These are phyloP conservation scores for Diaporthe capsici DNA, from an alignment of 2,329 filamentous ascomycete species.

Conservation along the genomic window DNA sequence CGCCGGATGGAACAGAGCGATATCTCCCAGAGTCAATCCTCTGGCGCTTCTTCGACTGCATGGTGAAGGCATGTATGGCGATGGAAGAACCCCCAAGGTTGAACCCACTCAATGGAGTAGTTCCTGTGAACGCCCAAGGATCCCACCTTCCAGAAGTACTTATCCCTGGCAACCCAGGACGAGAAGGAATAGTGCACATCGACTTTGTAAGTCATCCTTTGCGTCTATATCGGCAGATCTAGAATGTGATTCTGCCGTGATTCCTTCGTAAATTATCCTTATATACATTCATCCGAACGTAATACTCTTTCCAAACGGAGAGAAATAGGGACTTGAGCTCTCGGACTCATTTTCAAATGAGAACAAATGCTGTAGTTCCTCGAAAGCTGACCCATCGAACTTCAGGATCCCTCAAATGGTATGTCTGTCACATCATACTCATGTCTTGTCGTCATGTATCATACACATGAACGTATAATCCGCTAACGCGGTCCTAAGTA, in stretches of 20 bases:
- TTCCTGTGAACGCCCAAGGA: neutral
- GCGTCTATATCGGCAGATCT: neutral
- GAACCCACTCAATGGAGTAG: neutral
- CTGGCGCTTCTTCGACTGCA: slow-evolving; percentile 44
- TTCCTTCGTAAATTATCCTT: no score
- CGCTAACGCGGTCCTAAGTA: neutral
- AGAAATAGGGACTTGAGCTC: no score
- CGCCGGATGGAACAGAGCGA: neutral
- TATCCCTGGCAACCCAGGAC: neutral
- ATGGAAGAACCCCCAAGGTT: slow-evolving; percentile 41
- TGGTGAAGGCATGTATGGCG: slow-evolving; percentile 42
- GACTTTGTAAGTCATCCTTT: slow-evolving; percentile 3
- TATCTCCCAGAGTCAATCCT: slow-evolving; percentile 24
- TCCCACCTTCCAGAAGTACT: neutral
- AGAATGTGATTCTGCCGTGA: no score
- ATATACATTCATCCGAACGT: neutral
- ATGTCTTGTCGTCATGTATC: no score
- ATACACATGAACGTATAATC: neutral
- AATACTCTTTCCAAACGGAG: no score
- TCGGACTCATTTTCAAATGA: neutral
- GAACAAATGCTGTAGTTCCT: neutral
- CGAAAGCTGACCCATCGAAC: neutral
- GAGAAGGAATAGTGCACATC: neutral
- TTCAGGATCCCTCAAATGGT: slow-evolving; percentile 6
- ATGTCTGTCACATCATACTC: neutral